Percentiles rank a stretch among this genome's conserved stretches.
Evolutionary conservation across 306 rosid species (phyloP).

Genomic region (Arachis hypogaea): DNA sequence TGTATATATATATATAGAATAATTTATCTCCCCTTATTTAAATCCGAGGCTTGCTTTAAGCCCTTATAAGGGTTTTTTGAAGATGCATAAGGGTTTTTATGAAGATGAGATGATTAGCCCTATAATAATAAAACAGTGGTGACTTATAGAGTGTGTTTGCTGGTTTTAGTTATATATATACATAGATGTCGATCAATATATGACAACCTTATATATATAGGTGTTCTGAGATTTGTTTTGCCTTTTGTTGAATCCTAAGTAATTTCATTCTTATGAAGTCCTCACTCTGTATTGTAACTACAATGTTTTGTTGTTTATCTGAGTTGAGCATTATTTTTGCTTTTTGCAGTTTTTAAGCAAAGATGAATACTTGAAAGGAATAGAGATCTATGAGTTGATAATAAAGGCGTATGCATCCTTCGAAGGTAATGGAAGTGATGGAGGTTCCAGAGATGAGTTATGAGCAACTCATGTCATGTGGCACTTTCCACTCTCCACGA

Average conservation of each 20-base stretch:
- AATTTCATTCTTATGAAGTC: background rate
- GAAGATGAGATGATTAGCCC: no score
- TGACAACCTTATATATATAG: background rate
- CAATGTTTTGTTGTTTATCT: conserved; percentile 22
- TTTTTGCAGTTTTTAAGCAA: conserved; percentile 73
- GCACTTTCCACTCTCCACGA: background rate
- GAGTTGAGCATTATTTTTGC: conserved; percentile 18
- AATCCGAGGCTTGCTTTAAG: background rate
- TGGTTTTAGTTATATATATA: no score
- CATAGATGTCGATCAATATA: background rate
- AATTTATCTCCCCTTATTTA: background rate
- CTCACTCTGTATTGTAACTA: background rate
- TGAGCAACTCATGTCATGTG: conserved; percentile 37
- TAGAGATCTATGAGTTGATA: conserved; percentile 65
- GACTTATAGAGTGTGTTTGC: no score
- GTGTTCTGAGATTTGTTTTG: conserved; percentile 7
- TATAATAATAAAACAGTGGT: no score
- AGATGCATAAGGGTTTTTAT: no score
- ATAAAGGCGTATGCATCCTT: conserved; percentile 71
- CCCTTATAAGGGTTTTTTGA: no score
- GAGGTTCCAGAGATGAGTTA: conserved; percentile 67
- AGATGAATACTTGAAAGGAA: conserved; percentile 88
- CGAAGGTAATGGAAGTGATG: conserved; percentile 39
- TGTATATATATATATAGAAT: background rate
- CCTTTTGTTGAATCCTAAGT: background rate